Conservation (phyloP, 495 filamentous ascomycete genomes). For the Mycothermus thermophilus region DNA sequence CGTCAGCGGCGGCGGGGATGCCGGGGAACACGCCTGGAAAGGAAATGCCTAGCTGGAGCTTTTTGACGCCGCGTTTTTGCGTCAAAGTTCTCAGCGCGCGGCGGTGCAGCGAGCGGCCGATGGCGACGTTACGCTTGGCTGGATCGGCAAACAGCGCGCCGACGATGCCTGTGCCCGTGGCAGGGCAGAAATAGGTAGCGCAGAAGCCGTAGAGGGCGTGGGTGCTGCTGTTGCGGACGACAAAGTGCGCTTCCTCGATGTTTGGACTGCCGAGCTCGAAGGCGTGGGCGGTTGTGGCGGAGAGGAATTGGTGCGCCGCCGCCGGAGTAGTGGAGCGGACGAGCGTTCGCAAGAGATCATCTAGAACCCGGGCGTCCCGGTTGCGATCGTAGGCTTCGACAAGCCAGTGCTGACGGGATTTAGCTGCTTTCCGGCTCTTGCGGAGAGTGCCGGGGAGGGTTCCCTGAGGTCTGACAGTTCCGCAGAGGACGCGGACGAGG, state of each 20-base stretch:
- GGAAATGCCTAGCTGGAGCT: constrained; percentile 64
- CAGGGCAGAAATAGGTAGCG: constrained; percentile 72
- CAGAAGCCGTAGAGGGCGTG: constrained; percentile 80
- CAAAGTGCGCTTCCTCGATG: constrained; percentile 72
- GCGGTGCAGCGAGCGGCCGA: constrained; percentile 72
- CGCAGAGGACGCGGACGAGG: constrained; percentile 67
- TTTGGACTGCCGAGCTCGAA: constrained; percentile 53
- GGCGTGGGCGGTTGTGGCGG: constrained; percentile 53
- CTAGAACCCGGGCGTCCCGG: constrained; percentile 55
- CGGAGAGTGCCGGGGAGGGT: constrained; percentile 66
- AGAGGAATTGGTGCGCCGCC: constrained; percentile 46
- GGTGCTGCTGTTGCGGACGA: constrained; percentile 83
- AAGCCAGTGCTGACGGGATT: constrained; percentile 76
- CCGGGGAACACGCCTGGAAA: constrained; percentile 70
- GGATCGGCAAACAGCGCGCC: constrained; percentile 77
- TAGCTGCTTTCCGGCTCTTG: constrained; percentile 68
- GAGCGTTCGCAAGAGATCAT: constrained; percentile 50
- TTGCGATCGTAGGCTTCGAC: constrained; percentile 73
- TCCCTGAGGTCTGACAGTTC: constrained; percentile 58
- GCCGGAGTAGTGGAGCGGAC: constrained; percentile 41
- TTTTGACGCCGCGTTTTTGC: constrained; percentile 49
- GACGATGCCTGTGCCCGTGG: constrained; percentile 61
- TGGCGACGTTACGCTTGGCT: constrained; percentile 64
- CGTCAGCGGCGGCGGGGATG: constrained; percentile 46
- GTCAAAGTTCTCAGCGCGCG: constrained; percentile 58